Conservation (phyloP, 345 rosid genomes). For the Corchorus olitorius region DNA sequence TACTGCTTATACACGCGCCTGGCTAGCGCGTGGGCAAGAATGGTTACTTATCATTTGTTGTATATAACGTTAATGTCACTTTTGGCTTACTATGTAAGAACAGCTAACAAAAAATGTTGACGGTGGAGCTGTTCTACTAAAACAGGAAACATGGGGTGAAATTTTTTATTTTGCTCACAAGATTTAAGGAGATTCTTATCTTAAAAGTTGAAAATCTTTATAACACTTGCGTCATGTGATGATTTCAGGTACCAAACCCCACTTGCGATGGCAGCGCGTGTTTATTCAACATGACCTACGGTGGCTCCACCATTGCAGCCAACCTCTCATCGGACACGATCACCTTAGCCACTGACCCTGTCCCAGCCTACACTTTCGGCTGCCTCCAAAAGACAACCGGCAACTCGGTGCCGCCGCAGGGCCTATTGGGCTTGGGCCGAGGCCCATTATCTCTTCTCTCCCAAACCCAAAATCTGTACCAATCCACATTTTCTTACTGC, state of each 20-base stretch:
- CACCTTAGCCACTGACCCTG: slow-evolving; percentile 55
- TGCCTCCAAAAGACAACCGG: slow-evolving; percentile 73
- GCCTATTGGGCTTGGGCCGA: slow-evolving; percentile 82
- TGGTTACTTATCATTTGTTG: background rate
- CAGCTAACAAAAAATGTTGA: slow-evolving; percentile 7
- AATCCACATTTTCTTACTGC: slow-evolving; percentile 88
- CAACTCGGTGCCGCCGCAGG: slow-evolving; percentile 77
- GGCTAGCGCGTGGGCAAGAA: background rate
- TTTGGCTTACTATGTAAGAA: background rate
- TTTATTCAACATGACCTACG: slow-evolving; percentile 79
- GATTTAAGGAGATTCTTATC: no score
- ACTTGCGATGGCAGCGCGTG: slow-evolving; percentile 67
- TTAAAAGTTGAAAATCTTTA: no score
- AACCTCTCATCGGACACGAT: slow-evolving; percentile 67
- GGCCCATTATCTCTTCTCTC: slow-evolving; percentile 82
- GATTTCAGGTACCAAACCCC: slow-evolving; percentile 63
- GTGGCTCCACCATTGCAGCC: slow-evolving; percentile 68
- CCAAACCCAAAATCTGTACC: slow-evolving; percentile 70
- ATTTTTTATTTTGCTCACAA: background rate
- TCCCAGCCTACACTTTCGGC: slow-evolving; percentile 78
- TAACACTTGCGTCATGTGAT: slow-evolving; percentile 11
- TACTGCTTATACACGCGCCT: no score
- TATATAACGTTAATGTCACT: background rate
- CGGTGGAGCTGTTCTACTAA: background rate
- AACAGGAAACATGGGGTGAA: background rate